These are phyloP conservation scores for Trametes pubescens DNA, from an alignment of 1,284 basidiomycete genomes.

Conservation along the genomic window DNA sequence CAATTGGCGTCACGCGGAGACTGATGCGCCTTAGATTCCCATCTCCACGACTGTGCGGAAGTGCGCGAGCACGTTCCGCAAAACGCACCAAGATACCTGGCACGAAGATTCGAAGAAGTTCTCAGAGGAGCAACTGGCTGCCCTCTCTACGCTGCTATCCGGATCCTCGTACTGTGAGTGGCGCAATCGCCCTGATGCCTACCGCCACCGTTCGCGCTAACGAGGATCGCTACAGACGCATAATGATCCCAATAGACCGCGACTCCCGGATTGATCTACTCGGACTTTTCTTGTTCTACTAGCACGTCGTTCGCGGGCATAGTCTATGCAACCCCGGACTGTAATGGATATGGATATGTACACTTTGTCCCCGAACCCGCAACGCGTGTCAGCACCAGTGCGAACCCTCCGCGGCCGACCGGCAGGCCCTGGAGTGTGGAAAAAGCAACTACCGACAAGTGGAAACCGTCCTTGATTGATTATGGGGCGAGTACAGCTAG, in stretches of 20 bases:
- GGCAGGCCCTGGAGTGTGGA: constrained; percentile 6
- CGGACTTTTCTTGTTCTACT: constrained; percentile 24
- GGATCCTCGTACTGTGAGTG: constrained; percentile 77
- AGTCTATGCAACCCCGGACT: constrained; percentile 14
- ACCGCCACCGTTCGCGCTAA: constrained; percentile 2
- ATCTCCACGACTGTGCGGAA: constrained; percentile 78
- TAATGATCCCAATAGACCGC: constrained; percentile 31
- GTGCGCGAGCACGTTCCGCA: constrained; percentile 79
- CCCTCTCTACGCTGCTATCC: constrained; percentile 75
- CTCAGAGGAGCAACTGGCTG: constrained; percentile 73
- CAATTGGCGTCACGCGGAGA: background rate
- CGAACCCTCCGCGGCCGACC: constrained; percentile 9
- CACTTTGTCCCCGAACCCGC: constrained; percentile 9
- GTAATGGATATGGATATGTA: constrained; percentile 24
- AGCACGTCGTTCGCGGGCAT: constrained; percentile 10
- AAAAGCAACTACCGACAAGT: background rate
- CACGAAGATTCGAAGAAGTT: constrained; percentile 83
- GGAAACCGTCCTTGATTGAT: constrained; percentile 15
- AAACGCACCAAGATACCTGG: constrained; percentile 87
- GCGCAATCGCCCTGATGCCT: background rate
- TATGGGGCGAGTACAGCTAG: constrained; percentile 25
- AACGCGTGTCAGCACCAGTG: constrained; percentile 11
- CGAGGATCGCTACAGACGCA: constrained; percentile 41
- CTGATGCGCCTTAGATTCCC: constrained; percentile 57
- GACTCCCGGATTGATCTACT: constrained; percentile 10